Conservation (phyloP, 352 stramenopile species). For the Pythium plurisporium region DNA sequence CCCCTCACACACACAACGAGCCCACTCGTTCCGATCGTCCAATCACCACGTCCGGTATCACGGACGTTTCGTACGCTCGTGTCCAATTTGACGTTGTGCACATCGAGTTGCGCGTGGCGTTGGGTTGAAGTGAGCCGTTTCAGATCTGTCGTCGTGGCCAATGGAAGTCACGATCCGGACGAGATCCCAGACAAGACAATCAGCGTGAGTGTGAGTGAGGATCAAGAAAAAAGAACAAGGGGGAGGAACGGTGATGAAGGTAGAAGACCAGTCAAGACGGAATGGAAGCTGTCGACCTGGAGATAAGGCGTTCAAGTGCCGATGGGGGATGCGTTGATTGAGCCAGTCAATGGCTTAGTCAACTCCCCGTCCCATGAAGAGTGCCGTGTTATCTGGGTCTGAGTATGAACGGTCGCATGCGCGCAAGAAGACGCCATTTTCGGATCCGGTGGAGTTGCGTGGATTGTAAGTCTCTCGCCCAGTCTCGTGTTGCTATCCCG, state of each 20-base stretch:
- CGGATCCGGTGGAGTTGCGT: neutral
- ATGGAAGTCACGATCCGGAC: conserved; percentile 15
- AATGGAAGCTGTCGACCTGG: neutral
- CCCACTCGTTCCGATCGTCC: neutral
- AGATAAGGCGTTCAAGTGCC: too few species aligned
- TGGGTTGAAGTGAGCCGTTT: conserved; percentile 16
- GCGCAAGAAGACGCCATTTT: neutral
- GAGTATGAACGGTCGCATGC: conserved; percentile 13
- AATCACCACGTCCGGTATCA: neutral
- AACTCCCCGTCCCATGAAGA: neutral
- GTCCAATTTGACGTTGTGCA: neutral
- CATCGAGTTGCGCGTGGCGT: neutral
- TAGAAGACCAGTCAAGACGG: conserved; percentile 2
- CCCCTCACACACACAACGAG: neutral
- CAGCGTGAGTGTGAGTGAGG: conserved; percentile 17
- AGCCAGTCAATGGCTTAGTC: too few species aligned
- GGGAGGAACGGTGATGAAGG: conserved; percentile 28
- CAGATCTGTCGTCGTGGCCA: conserved; percentile 8
- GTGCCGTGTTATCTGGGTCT: neutral
- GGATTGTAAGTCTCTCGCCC: neutral
- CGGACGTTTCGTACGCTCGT: neutral
- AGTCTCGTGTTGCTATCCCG: neutral
- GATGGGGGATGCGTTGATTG: too few species aligned
- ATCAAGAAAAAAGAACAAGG: neutral
- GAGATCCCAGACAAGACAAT: conserved; percentile 6